phyloP scores from a whole-genome alignment of 106 monocot species.

The Xerophyta viscosa region DNA sequence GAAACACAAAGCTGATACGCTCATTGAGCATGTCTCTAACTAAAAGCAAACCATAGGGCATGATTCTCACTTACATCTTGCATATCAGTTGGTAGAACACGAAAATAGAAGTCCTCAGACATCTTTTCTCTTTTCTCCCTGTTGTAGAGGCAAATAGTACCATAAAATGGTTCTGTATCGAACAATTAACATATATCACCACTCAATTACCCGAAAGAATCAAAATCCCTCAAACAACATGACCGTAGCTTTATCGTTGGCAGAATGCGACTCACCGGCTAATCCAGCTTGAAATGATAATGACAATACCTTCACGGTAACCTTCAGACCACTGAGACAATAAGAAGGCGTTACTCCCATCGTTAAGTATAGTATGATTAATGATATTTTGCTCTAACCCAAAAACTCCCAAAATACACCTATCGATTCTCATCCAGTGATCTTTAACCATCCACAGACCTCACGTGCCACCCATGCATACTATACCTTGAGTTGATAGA shows the following conservation, averaged over 20 bases:
- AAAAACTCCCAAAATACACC: no score
- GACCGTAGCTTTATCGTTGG: background rate
- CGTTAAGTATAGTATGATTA: no score
- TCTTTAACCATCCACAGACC: no score
- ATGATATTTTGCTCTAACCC: no score
- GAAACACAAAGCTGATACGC: no score
- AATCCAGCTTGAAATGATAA: slow-evolving; percentile 94
- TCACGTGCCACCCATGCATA: no score
- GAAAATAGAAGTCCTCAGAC: slow-evolving; percentile 94
- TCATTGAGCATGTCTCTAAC: no score
- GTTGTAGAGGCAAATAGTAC: slow-evolving; percentile 97
- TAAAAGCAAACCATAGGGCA: no score
- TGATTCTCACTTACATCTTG: slow-evolving; percentile 49
- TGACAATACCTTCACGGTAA: slow-evolving; percentile 83
- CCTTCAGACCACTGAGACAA: slow-evolving; percentile 72
- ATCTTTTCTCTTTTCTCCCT: slow-evolving; percentile 91
- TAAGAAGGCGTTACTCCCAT: no score
- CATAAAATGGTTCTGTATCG: slow-evolving; percentile 85
- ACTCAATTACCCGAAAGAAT: background rate
- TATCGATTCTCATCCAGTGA: no score
- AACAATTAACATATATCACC: slow-evolving; percentile 2
- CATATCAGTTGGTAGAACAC: slow-evolving; percentile 57
- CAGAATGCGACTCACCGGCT: slow-evolving; percentile 38
- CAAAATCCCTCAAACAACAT: slow-evolving; percentile 3
- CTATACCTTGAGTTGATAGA: no score